Conservation (phyloP, 352 stramenopile genomes). For the Pythium volutum region DNA sequence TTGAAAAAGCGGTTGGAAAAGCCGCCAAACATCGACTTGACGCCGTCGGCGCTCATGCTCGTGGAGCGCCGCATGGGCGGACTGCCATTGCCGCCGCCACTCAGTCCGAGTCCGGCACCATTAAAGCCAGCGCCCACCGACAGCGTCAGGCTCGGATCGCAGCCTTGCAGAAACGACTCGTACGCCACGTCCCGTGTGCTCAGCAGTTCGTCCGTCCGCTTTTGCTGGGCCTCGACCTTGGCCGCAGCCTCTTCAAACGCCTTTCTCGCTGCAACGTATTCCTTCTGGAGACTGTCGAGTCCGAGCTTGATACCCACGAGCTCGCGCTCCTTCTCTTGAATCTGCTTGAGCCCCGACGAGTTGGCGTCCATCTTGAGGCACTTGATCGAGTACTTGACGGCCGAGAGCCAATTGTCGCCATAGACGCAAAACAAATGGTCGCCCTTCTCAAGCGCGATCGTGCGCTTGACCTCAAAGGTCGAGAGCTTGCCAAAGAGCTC, state of each 20-base stretch:
- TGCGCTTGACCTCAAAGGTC: slow-evolving; percentile 81
- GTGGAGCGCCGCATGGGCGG: slow-evolving; percentile 32
- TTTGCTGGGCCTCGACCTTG: slow-evolving; percentile 66
- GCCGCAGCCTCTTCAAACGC: slow-evolving; percentile 71
- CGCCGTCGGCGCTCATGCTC: slow-evolving; percentile 39
- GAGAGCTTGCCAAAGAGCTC: slow-evolving; percentile 84
- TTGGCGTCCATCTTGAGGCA: slow-evolving; percentile 73
- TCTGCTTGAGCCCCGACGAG: slow-evolving; percentile 46
- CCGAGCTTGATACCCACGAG: slow-evolving; percentile 77
- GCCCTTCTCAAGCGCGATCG: slow-evolving; percentile 70
- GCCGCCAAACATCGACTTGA: slow-evolving; percentile 51
- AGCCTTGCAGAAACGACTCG: slow-evolving; percentile 67
- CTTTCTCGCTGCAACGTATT: slow-evolving; percentile 77
- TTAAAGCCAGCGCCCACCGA: not conserved
- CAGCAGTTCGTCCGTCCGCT: slow-evolving; percentile 74
- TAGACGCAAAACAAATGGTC: slow-evolving; percentile 87
- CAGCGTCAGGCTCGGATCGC: slow-evolving; percentile 30
- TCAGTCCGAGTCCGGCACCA: slow-evolving; percentile 6
- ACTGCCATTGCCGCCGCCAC: slow-evolving; percentile 23
- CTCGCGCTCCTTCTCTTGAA: slow-evolving; percentile 73
- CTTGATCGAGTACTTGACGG: slow-evolving; percentile 88
- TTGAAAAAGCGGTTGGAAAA: slow-evolving; percentile 71
- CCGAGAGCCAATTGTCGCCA: slow-evolving; percentile 87
- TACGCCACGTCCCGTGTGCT: slow-evolving; percentile 66
- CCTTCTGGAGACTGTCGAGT: slow-evolving; percentile 70